Conservation (phyloP, 2,329 filamentous ascomycete genomes). For the Massarina eburnea region DNA sequence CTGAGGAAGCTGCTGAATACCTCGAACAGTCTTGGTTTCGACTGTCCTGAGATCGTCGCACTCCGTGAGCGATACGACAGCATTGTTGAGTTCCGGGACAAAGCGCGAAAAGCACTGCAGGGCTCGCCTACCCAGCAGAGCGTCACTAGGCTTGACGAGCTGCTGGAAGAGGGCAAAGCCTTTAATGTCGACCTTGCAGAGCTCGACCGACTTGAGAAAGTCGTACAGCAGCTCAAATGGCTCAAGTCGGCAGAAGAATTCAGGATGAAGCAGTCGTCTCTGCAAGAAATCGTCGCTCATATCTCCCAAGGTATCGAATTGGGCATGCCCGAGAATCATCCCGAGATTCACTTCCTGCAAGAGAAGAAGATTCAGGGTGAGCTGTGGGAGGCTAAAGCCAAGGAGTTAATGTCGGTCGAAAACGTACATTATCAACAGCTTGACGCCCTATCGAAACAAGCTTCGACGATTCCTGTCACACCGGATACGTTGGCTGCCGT, state of each 20-base stretch:
- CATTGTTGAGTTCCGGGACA: slow-evolving; percentile 81
- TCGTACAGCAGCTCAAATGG: slow-evolving; percentile 87
- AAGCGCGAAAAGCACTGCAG: slow-evolving; percentile 69
- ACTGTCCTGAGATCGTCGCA: slow-evolving; percentile 85
- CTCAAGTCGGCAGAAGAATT: slow-evolving; percentile 71
- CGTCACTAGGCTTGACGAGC: slow-evolving; percentile 78
- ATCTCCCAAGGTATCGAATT: slow-evolving; percentile 77
- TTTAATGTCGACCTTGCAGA: slow-evolving; percentile 94
- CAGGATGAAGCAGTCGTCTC: slow-evolving; percentile 64
- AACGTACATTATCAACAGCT: slow-evolving; percentile 91
- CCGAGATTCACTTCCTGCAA: slow-evolving; percentile 73
- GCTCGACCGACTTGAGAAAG: slow-evolving; percentile 75
- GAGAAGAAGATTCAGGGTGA: slow-evolving; percentile 77
- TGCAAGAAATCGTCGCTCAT: slow-evolving; percentile 77
- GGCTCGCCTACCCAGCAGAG: slow-evolving; percentile 53
- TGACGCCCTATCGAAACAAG: slow-evolving; percentile 85
- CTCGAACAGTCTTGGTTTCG: slow-evolving; percentile 86
- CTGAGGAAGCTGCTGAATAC: slow-evolving; percentile 81
- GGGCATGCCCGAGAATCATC: slow-evolving; percentile 76
- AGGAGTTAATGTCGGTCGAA: slow-evolving; percentile 89
- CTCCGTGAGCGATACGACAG: slow-evolving; percentile 82
- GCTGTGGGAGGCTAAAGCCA: slow-evolving; percentile 89
- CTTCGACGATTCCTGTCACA: slow-evolving; percentile 76
- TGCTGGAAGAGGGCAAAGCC: slow-evolving; percentile 83
- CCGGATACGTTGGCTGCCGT: slow-evolving; percentile 77